Base-by-base conservation (phyloP, 306 rosid species). In the Rubus parviflorus region DNA sequence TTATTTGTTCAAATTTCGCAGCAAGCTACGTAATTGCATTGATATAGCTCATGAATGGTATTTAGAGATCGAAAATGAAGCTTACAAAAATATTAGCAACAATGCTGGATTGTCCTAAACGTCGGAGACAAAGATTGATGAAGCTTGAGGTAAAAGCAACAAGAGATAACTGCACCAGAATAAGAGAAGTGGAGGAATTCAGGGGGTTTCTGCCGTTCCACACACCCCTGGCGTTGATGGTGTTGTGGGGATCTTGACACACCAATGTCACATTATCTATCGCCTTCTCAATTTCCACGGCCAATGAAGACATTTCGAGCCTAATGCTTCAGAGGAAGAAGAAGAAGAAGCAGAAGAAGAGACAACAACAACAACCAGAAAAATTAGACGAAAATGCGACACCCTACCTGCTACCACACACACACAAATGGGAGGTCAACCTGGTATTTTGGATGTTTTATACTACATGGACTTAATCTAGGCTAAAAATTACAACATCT, bases 11-110 rank as follows among this genome's bases (percentile, higher is more conserved):
- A 64, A 17, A 42, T 37, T 16, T 14, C 42, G 8, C 66, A 13
- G 15, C 70, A 6, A 8, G 23, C 8, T 17, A 65, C 5, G n/a
- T 30, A 13, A 62, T 14, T 62, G 68, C 68, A 62, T 23, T 15
- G 47, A 41, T 30, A 30, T 30, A 1, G 35, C n/a, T n/a, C n/a
- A n/a, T n/a, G n/a, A n/a, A n/a, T n/a, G n/a, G n/a, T n/a, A n/a
- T 23, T 12, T 17, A 23, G 20, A 48, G 65, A 57, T 8, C 12
- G 72, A 51, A 48, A 6, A 60, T 25, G 70, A 85, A 79, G 16
- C 92, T 85, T 88, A 92, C 97, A 63, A 92, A 79, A 65, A 92
- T 86, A 17, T 89, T 91, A 14, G 97, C 77, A n/a, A 92, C 93
- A 57, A 90, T 46, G 35, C 83, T 66, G 79, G 93, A 82, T 74